phyloP scores from a whole-genome alignment of 73 alveolate genomes.

The Breviolum minutum region DNA sequence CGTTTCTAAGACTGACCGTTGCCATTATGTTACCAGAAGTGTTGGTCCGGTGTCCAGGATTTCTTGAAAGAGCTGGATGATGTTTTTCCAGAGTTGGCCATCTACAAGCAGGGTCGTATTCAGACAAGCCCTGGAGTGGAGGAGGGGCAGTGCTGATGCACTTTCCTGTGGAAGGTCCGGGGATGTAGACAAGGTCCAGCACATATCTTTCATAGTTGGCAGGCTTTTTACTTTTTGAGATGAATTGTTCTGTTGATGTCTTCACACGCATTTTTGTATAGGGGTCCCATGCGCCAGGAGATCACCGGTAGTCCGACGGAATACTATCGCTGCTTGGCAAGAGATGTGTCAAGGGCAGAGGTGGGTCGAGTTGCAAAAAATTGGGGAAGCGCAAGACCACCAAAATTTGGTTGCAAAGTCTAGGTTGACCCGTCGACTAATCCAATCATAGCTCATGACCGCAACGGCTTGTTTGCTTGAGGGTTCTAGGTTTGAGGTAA shows the following conservation, averaged over 20 bases:
- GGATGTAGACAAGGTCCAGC: no score
- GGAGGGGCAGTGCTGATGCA: neutral
- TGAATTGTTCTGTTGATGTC: no score
- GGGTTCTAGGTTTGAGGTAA: no score
- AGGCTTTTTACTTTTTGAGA: neutral
- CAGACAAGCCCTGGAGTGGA: conserved; percentile 94
- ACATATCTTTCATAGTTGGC: neutral
- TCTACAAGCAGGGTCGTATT: conserved; percentile 82
- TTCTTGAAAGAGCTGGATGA: conserved; percentile 82
- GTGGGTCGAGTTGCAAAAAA: neutral
- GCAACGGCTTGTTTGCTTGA: no score
- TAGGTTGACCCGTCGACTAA: no score
- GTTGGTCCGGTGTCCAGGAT: conserved; percentile 3
- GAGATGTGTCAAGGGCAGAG: neutral
- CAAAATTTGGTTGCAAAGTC: no score
- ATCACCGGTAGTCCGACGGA: conserved; percentile 69
- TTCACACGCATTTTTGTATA: no score
- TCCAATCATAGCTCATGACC: no score
- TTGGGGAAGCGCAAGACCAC: no score
- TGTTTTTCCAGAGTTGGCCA: conserved; percentile 73
- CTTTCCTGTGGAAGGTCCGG: no score
- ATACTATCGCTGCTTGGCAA: conserved; percentile 51
- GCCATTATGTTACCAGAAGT: no score
- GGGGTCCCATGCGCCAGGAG: neutral
- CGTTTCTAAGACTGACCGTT: no score